Percentiles rank a stretch among this genome's conserved stretches.
phyloP scores from a whole-genome alignment of 257 asterid genomes.

The Solanum raphanifolium region DNA sequence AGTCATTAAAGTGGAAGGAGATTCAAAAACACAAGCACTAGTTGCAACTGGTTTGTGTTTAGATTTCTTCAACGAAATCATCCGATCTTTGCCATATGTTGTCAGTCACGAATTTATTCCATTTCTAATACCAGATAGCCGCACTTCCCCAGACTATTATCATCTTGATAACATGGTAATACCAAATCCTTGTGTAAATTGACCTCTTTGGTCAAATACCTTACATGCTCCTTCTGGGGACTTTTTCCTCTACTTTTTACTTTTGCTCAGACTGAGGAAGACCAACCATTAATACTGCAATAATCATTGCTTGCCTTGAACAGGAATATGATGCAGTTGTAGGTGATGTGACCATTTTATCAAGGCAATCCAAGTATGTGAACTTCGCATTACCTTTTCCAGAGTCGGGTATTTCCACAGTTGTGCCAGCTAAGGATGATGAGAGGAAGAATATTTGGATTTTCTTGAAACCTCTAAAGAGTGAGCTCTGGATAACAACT shows the following conservation, averaged over 20 bases:
- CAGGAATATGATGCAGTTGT: slow-evolving; percentile 3
- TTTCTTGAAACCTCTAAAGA: slow-evolving; percentile 26
- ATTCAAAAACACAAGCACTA: slow-evolving; percentile 6
- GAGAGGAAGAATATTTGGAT: slow-evolving; percentile 19
- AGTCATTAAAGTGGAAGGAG: slow-evolving; percentile 16
- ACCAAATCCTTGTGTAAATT: background rate
- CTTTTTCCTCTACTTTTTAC: background rate
- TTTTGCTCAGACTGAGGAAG: background rate
- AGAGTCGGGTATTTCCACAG: slow-evolving; percentile 21
- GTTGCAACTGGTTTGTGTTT: slow-evolving; percentile 18
- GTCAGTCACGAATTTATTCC: slow-evolving; percentile 13
- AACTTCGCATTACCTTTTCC: slow-evolving; percentile 20
- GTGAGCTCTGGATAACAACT: slow-evolving; percentile 27
- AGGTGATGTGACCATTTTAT: slow-evolving; percentile 31
- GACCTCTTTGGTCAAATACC: background rate
- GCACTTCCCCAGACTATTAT: slow-evolving; percentile 12
- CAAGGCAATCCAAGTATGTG: background rate
- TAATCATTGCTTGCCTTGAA: background rate
- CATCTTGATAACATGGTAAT: background rate
- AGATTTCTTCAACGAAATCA: slow-evolving; percentile 26
- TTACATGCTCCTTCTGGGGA: background rate
- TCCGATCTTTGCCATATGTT: slow-evolving; percentile 10
- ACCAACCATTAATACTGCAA: background rate
- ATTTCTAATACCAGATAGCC: background rate
- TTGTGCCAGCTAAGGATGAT: slow-evolving; percentile 23